phyloP scores from a whole-genome alignment of 1,284 basidiomycete genomes.

The Coniferiporia weirii region DNA sequence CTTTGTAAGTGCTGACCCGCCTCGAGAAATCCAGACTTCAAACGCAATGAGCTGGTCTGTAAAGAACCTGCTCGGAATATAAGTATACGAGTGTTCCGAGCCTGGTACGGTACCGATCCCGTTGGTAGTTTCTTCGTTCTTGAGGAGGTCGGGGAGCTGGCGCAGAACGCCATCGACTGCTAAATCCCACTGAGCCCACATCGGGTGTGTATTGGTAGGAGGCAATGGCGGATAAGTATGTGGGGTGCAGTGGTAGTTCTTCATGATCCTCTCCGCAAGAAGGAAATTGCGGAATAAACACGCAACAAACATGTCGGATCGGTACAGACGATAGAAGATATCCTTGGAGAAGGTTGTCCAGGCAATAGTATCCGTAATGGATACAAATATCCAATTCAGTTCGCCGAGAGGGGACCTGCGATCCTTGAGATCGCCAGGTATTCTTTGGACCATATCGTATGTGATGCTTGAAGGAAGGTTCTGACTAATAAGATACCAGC shows the following conservation, averaged over 20 bases:
- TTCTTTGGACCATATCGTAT: slow-evolving; percentile 90
- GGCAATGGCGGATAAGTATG: slow-evolving; percentile 91
- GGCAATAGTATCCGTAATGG: slow-evolving; percentile 98
- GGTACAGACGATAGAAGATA: slow-evolving; percentile 90
- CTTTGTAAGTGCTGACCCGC: slow-evolving; percentile 75
- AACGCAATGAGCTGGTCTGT: slow-evolving; percentile 96
- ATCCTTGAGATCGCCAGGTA: slow-evolving; percentile 96
- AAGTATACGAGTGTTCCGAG: slow-evolving; percentile 51
- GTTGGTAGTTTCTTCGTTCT: slow-evolving; percentile 40
- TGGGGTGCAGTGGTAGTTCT: slow-evolving; percentile 96
- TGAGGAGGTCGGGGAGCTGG: slow-evolving; percentile 87
- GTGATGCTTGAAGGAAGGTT: slow-evolving; percentile 75
- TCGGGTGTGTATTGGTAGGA: slow-evolving; percentile 89
- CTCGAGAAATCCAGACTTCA: slow-evolving; percentile 95
- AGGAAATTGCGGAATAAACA: slow-evolving; percentile 96
- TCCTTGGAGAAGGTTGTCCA: slow-evolving; percentile 96
- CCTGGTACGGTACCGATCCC: slow-evolving; percentile 33
- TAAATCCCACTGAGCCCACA: slow-evolving; percentile 98
- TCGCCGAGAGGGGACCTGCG: slow-evolving; percentile 94
- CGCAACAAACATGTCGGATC: slow-evolving; percentile 94
- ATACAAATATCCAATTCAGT: slow-evolving; percentile 99
- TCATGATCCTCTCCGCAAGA: slow-evolving; percentile 97
- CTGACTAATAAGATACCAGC: slow-evolving; percentile 91
- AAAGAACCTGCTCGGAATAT: slow-evolving; percentile 92
- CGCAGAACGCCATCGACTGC: slow-evolving; percentile 94